A percentile compares a stretch with the other conserved stretches of the same genome.
Conservation (phyloP, 192 early-diverging fungal species). For the Entophlyctis luteolus region DNA sequence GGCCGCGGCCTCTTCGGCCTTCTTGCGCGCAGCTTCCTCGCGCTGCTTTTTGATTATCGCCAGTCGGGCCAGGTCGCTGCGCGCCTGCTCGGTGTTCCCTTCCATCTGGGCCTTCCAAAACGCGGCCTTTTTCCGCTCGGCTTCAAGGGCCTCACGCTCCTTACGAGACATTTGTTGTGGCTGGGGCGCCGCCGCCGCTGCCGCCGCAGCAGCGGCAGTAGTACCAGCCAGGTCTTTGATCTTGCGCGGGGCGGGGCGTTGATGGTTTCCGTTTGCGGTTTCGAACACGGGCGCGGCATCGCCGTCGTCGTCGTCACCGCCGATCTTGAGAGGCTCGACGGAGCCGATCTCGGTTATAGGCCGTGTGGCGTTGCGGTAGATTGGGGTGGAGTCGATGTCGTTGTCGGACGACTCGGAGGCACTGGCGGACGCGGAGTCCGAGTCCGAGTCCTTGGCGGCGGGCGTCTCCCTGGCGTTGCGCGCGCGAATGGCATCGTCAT, state of each 20-base stretch:
- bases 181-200: constrained; percentile 4
- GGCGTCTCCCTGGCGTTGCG: neutral
- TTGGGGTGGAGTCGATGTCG: neutral
- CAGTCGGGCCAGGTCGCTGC: constrained; percentile 47
- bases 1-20: constrained; percentile 37
- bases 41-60: constrained; percentile 54
- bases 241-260: constrained; percentile 13
- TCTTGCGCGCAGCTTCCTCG: constrained; percentile 49
- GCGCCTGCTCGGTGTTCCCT: constrained; percentile 55
- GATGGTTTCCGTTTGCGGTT: constrained; percentile 39
- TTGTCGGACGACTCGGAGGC: neutral
- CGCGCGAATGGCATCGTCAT: neutral
- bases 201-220: too few relatives aligned
- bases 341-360: neutral
- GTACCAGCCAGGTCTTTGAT: too few relatives aligned
- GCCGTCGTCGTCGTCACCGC: constrained; percentile 20
- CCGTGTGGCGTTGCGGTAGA: neutral
- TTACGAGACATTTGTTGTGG: neutral
- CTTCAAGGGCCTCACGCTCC: constrained; percentile 41
- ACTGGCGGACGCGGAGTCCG: neutral
- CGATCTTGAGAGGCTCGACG: neutral
- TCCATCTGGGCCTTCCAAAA: constrained; percentile 52
- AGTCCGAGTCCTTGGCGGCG: neutral
- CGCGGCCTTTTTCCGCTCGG: constrained; percentile 41
- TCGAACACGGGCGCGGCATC: constrained; percentile 23